These are phyloP conservation scores for Neckera pumila DNA, from an alignment of 225 moss, liverwort and hornwort species.

Conservation along the genomic window DNA sequence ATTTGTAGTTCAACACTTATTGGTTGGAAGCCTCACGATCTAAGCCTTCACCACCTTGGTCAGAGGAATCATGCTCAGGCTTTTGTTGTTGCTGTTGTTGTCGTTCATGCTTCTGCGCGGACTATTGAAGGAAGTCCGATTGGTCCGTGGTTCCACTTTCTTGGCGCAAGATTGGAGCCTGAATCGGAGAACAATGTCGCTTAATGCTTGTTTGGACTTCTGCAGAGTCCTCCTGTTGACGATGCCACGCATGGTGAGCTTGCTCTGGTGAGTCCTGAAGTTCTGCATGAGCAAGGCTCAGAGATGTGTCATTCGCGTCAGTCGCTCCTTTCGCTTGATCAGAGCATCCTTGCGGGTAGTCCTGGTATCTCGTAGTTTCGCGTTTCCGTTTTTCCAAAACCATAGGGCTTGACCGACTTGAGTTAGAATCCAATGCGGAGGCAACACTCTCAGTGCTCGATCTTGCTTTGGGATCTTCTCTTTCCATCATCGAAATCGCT, in stretches of 20 bases:
- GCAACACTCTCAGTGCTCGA: constrained; percentile 47
- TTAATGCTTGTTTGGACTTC: constrained; percentile 46
- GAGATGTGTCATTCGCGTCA: constrained; percentile 45
- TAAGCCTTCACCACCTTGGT: constrained; percentile 7
- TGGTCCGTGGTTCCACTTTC: constrained; percentile 21
- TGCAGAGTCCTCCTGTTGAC: constrained; percentile 28
- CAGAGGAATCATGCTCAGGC: background rate
- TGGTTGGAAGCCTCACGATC: constrained; percentile 12
- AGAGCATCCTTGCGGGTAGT: constrained; percentile 13
- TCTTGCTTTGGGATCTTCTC: constrained; percentile 32
- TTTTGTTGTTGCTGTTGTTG: background rate
- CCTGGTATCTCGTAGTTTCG: constrained; percentile 32
- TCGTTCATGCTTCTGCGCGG: constrained; percentile 3
- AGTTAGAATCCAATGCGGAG: constrained; percentile 31
- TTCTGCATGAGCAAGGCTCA: constrained; percentile 43
- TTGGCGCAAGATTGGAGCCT: constrained; percentile 18
- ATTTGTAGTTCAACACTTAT: background rate
- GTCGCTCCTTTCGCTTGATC: constrained; percentile 24
- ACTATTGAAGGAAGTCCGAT: constrained; percentile 5
- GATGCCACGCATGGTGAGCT: constrained; percentile 30
- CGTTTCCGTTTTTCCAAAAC: constrained; percentile 70
- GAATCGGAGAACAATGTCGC: constrained; percentile 69
- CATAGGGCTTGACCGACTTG: constrained; percentile 38
- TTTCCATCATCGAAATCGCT: constrained; percentile 21
- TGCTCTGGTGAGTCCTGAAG: constrained; percentile 34